Evolutionary conservation across 352 stramenopile species (phyloP).

Genomic region (Saprolegnia diclina): DNA sequence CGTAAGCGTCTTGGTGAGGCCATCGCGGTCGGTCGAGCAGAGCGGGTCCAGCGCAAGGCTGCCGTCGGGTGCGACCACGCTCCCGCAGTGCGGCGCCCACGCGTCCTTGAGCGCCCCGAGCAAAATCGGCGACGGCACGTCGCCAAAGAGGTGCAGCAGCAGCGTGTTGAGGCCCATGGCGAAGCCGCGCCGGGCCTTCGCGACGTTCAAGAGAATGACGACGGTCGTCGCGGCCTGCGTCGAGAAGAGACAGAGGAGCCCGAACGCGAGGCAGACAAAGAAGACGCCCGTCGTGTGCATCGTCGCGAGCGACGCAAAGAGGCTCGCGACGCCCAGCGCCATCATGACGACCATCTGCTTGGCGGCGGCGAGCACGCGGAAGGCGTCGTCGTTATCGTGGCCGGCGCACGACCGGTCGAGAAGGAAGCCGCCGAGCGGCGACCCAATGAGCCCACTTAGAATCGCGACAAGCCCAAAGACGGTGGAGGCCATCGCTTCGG

Average conservation of each 20-base stretch:
- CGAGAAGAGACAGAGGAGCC: background rate
- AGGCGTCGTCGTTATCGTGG: background rate
- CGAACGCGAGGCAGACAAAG: slow-evolving; percentile 10
- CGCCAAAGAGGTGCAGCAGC: slow-evolving; percentile 18
- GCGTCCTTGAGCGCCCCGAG: slow-evolving; percentile 22
- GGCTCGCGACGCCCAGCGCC: background rate
- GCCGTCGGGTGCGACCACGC: slow-evolving; percentile 20
- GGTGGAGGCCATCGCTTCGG: background rate
- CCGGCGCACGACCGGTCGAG: slow-evolving; percentile 6
- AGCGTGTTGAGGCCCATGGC: slow-evolving; percentile 21
- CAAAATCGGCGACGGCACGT: slow-evolving; percentile 24
- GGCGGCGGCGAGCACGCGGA: background rate
- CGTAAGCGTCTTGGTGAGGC: slow-evolving; percentile 59
- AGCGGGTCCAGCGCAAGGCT: slow-evolving; percentile 53
- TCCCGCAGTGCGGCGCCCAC: slow-evolving; percentile 18
- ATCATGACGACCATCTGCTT: slow-evolving; percentile 4
- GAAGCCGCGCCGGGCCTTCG: slow-evolving; percentile 3
- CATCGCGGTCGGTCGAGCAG: slow-evolving; percentile 47
- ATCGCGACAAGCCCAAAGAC: slow-evolving; percentile 18
- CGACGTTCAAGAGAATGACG: slow-evolving; percentile 11
- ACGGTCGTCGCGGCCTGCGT: slow-evolving; percentile 1
- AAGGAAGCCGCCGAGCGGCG: slow-evolving; percentile 15
- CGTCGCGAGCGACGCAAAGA: background rate
- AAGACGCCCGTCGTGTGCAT: slow-evolving; percentile 2
- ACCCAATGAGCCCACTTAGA: slow-evolving; percentile 16